Evolutionary conservation across 768 basidiomycete species (phyloP), one percentile per base, ranked within the genome.

Genomic region (Tulasnella sp.): DNA sequence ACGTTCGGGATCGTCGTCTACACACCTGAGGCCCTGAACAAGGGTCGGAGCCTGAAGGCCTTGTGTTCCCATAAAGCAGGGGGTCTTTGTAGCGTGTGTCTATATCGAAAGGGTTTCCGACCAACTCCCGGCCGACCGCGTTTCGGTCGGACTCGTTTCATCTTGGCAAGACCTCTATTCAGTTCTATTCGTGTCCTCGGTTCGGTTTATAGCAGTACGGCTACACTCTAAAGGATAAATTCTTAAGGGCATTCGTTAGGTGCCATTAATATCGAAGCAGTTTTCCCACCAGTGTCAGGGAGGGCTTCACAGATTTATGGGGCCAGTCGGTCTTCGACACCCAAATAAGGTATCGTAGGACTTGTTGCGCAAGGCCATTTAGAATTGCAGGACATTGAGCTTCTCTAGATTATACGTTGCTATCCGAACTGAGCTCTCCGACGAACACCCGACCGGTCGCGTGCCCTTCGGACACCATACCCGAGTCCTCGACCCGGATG

Each of bases 391-490:
- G 50, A 54, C 9, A 2, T 24, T 5, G 50, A 54, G 50, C 50
- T 54, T 54, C 50, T 54, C 24, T 22, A 20, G 22, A 11, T 14
- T 69, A 69, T 31, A 28, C 64, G 24, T 34, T 12, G 64, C 6
- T 69, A 34, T 69, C 64, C 64, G 64, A 69, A 69, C 28, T 37
- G 64, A 69, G 64, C 9, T 69, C 64, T 31, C 64, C 64, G 64
- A 69, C 64, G 64, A 69, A 69, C 31, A 28, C 64, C 64, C 64
- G 64, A 31, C 31, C 3, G 14, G 16, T 37, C 64, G 64, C 31
- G 64, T 14, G 22, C 64, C 5, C 31, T 28, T 69, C 28, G 64
- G 31, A 69, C 28, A 2, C 7, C n/a, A 31, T 31, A 69, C 64
- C 34, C 34, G 64, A 22, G n/a, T 12, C 28, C 64, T 69, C 64